Evolutionary conservation across 495 filamentous ascomycete species (phyloP).

Genomic region (Lophium mytilinum): DNA sequence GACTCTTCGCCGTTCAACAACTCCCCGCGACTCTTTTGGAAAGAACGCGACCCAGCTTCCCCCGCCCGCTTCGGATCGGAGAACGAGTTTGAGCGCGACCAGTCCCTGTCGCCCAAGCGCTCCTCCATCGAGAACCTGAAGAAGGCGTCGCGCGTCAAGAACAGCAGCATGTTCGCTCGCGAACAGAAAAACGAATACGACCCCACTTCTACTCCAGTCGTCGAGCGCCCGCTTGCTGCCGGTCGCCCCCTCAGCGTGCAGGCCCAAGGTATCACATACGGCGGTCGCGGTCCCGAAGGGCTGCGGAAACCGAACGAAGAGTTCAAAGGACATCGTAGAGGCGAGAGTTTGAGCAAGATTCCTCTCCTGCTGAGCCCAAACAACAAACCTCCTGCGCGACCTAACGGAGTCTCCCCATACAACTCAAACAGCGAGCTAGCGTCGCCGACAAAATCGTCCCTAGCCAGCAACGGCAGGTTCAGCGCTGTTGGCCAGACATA

Average conservation of each 20-base stretch:
- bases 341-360: slow-evolving; percentile 31
- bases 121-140: slow-evolving; percentile 90
- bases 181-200: slow-evolving; percentile 87
- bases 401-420: slow-evolving; percentile 2
- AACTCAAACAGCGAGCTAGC: slow-evolving; percentile 45
- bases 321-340: slow-evolving; percentile 31
- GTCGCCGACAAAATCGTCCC: slow-evolving; percentile 80
- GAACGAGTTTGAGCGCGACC: slow-evolving; percentile 57
- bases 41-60: slow-evolving; percentile 56
- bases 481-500: slow-evolving; percentile 53
- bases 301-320: slow-evolving; percentile 35
- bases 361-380: slow-evolving; percentile 26
- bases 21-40: slow-evolving; percentile 78
- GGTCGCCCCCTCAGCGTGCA: slow-evolving; percentile 48
- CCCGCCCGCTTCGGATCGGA: slow-evolving; percentile 58
- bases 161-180: slow-evolving; percentile 88
- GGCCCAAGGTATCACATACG: slow-evolving; percentile 56
- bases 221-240: slow-evolving; percentile 69
- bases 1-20: slow-evolving; percentile 44
- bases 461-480: slow-evolving; percentile 55
- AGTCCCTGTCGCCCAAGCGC: slow-evolving; percentile 54
- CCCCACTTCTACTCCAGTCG: slow-evolving; percentile 60
- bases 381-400: slow-evolving; percentile 21
- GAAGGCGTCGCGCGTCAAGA: slow-evolving; percentile 88
- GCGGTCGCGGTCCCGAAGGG: slow-evolving; percentile 37